Evolutionary conservation across 345 rosid genomes (phyloP).

Genomic region (Isatis tinctoria): DNA sequence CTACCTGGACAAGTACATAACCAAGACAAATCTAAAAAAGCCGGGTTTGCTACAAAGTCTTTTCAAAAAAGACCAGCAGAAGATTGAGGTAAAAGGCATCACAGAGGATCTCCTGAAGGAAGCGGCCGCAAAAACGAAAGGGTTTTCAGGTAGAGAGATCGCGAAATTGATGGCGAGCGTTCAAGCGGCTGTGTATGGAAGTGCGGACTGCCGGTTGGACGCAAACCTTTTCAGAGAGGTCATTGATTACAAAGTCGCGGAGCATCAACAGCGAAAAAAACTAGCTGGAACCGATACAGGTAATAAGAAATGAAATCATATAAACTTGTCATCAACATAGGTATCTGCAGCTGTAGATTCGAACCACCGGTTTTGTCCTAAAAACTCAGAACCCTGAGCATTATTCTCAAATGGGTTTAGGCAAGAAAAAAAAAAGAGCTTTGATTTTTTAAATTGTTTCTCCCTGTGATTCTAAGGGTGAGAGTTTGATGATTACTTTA

Average conservation of each 20-base stretch:
- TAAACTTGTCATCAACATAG: conserved; percentile 9
- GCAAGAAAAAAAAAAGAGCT: not conserved
- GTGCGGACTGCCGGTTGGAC: conserved; percentile 69
- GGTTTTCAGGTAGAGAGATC: conserved; percentile 90
- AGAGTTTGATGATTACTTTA: not conserved
- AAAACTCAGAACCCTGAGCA: conserved; percentile 21
- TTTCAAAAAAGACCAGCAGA: conserved; percentile 53
- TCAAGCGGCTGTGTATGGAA: conserved; percentile 94
- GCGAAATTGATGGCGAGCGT: conserved; percentile 91
- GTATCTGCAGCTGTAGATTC: conserved; percentile 19
- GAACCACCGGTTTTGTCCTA: not conserved
- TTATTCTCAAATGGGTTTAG: conserved; percentile 20
- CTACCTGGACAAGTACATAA: conserved; percentile 81
- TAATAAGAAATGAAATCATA: conserved; percentile 16
- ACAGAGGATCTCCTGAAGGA: conserved; percentile 71
- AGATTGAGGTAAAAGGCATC: conserved; percentile 75
- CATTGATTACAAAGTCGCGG: conserved; percentile 89
- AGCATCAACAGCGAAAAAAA: conserved; percentile 84
- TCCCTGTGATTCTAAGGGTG: conserved; percentile 21
- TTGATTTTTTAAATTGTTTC: conserved; percentile 1
- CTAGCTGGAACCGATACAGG: conserved; percentile 43
- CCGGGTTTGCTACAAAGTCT: conserved; percentile 46
- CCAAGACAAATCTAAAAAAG: conserved; percentile 59
- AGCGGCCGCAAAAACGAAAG: conserved; percentile 79
- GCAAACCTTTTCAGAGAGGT: conserved; percentile 75